A percentile compares a stretch with the other conserved stretches of the same genome.
Evolutionary conservation across 1,139 yeast species (phyloP).

Genomic region (Debaryomycetaceae sp.): DNA sequence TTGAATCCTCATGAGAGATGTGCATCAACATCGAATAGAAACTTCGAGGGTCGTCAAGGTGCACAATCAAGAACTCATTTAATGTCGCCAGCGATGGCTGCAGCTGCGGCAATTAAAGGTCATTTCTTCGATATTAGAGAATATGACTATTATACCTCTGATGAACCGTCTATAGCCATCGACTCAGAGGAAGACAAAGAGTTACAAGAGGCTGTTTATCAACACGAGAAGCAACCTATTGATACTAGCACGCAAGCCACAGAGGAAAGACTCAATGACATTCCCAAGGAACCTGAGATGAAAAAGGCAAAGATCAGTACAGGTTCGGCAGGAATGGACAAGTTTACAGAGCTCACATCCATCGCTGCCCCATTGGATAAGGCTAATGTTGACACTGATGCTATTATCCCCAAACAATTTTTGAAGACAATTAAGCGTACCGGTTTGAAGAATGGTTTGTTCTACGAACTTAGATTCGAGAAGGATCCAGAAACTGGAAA

Average conservation of each 20-base stretch:
- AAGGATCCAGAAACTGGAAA: slow-evolving; percentile 65
- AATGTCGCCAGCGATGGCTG: slow-evolving; percentile 99
- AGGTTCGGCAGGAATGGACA: slow-evolving; percentile 60
- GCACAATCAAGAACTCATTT: slow-evolving; percentile 94
- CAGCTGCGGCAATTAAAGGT: slow-evolving; percentile 94
- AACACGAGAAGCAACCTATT: slow-evolving; percentile 62
- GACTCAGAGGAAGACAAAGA: slow-evolving; percentile 55
- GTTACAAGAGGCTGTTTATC: slow-evolving; percentile 65
- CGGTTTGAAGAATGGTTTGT: slow-evolving; percentile 82
- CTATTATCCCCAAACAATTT: slow-evolving; percentile 97
- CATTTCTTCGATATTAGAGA: slow-evolving; percentile 88
- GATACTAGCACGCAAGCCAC: slow-evolving; percentile 30
- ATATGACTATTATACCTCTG: slow-evolving; percentile 57
- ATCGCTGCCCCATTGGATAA: slow-evolving; percentile 90
- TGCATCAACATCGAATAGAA: slow-evolving; percentile 97
- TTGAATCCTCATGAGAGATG: slow-evolving; percentile 93
- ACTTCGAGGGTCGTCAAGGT: slow-evolving; percentile 99
- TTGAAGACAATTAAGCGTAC: slow-evolving; percentile 96
- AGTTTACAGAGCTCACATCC: slow-evolving; percentile 73
- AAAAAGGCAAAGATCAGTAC: slow-evolving; percentile 21
- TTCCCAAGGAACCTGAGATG: slow-evolving; percentile 47
- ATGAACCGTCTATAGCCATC: slow-evolving; percentile 59
- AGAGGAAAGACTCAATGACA: slow-evolving; percentile 54
- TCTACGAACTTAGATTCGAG: slow-evolving; percentile 80
- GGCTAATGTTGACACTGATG: slow-evolving; percentile 97